These are phyloP conservation scores for Colletotrichum eleusines DNA, from an alignment of 2,329 filamentous ascomycete species.

Conservation along the genomic window DNA sequence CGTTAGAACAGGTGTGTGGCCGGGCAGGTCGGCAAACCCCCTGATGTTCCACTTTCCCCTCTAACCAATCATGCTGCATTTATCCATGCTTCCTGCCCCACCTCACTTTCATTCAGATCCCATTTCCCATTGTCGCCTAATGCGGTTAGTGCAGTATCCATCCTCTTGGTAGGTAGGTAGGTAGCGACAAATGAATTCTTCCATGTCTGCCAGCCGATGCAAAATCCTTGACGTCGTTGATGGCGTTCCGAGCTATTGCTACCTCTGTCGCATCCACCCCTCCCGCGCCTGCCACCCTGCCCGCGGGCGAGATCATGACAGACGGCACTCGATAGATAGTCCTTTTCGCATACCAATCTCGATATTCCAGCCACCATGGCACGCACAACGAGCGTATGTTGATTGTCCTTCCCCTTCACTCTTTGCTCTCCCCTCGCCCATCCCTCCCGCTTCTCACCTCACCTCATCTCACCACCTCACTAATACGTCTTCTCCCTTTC, in stretches of 20 bases:
- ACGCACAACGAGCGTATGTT: conserved; percentile 43
- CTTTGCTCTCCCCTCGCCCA: neutral
- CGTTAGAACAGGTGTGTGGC: no score
- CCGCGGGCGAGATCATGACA: conserved; percentile 29
- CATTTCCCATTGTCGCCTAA: neutral
- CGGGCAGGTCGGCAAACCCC: no score
- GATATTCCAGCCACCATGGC: conserved; percentile 41
- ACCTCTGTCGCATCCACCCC: conserved; percentile 53
- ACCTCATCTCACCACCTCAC: conserved; percentile 11
- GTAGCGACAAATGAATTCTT: conserved; percentile 32
- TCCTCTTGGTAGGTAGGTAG: neutral
- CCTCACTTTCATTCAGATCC: conserved; percentile 6
- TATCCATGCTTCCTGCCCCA: no score
- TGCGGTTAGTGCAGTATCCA: conserved; percentile 20
- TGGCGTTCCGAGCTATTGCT: conserved; percentile 6
- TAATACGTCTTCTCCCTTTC: conserved; percentile 14
- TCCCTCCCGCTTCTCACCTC: no score
- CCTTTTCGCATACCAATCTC: neutral
- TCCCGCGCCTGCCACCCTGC: conserved; percentile 45
- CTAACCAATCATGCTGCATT: no score
- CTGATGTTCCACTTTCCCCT: no score
- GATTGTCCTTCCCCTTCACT: neutral
- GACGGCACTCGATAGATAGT: conserved; percentile 7
- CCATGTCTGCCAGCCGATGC: conserved; percentile 14
- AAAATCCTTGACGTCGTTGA: conserved; percentile 41